Evolutionary conservation across 2,329 filamentous ascomycete genomes (phyloP), one percentile per base, ranked within the genome.

Genomic region (Polytolypa hystricis): DNA sequence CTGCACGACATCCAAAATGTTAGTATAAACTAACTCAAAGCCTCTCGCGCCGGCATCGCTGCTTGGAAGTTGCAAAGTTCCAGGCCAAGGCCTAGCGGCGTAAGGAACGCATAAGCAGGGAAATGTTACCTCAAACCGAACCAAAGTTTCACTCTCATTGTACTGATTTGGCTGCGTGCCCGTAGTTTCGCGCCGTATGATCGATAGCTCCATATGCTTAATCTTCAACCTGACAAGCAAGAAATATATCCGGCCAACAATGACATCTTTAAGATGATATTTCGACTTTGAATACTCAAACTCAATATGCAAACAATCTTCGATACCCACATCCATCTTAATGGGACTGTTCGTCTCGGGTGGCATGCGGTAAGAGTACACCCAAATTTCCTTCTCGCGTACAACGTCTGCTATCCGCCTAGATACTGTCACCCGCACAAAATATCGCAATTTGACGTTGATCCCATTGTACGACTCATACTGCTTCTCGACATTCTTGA

Each of bases 401-500:
- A 96, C 85, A 40, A 98, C 89, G 57, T 98, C 91, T 52, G 86
- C 85, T 86, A 98, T 96, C 58, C 91, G 79, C 54, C 91, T 78
- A 35, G 86, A 93, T 32, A 98, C 91, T 23, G 91, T 98, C 49
- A 96, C 91, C 50, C 87, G 83, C 40, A 96, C 80, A 65, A 96
- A 96, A 74, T 98, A 98, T 50, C 91, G 86, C 58, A 98, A 75
- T 70, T 94, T 93, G 54, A 98, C 91, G 58, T 98, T 98, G 76
- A 98, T 98, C 56, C 91, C 91, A 60, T 94, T 93, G 73, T 98
- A 98, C 47, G 87, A 95, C 66, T 98, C 93, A 72, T 98, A 98
- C 63, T 93, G 87, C 71, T 98, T 98, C 74, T 98, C 91, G 53
- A 98, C 86, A 62, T 96, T 98, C 65, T 96, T 96, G 77, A 98